Base-by-base conservation (phyloP, 352 stramenopile species). In the Globisporangium echinulatum region DNA sequence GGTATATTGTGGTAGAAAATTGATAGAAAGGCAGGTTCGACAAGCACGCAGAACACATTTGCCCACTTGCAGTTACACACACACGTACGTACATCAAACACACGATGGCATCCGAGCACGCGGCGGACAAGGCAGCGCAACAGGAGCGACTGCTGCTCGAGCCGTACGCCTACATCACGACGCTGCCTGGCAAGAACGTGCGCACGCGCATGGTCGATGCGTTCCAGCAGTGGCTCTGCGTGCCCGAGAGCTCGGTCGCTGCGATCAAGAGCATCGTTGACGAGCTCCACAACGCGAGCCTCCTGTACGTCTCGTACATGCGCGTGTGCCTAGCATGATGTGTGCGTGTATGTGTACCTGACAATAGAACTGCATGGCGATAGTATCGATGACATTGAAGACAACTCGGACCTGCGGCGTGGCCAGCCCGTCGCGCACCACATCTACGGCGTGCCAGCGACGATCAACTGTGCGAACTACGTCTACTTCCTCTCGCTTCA, bases 391-490 rank as follows among this genome's bases (percentile, higher is more conserved):
- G 96, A 99, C 67, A 98, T 99, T 74, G 96, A 99, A 74, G 96
- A 99, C 74, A 96, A 97, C 70, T 98, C 89, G 47, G 96, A 98
- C 70, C 81, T 99, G 66, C 77, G 96, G 13, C 78, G 96, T 6
- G 96, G 96, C n/a, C 75, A 87, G 58, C 96, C 96, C 7, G 94
- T 98, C 15, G 93, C 96, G 19, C 96, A 99, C 72, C 79, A 84
- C 4, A 98, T 99, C 70, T 99, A 98, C 70, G 96, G 96, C 42
- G 76, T 98, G 7, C 86, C 96, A 0, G 84, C 87, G 39, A 97
- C 96, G n/a, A 98, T 99, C 69, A 99, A 99, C 75, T 97, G 84
- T 60, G 96, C 94, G 55, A 99, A 99, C 68, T 99, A 99, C 72
- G 94, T 98, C 8, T 99, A 98, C 64, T 99, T 99, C 68, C 63